Conservation (phyloP, 257 asterid genomes). For the Echites panduratus region DNA sequence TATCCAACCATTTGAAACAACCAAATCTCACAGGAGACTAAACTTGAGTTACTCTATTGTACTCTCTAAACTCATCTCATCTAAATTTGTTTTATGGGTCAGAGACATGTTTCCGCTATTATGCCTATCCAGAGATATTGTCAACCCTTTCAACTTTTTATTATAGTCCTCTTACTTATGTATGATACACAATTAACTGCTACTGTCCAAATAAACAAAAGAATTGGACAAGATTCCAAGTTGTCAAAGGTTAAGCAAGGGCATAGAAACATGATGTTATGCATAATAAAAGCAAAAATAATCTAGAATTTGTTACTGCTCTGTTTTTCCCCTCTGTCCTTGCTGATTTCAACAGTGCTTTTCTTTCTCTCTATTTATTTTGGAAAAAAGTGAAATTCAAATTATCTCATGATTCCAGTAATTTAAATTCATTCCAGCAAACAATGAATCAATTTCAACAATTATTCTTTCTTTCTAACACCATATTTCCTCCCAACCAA, state of each 20-base stretch:
- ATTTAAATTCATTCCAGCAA: not conserved
- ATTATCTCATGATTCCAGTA: too few relatives aligned
- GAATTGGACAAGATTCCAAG: not conserved
- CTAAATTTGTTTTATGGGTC: not conserved
- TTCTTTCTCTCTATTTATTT: not conserved
- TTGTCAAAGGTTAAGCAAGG: not conserved
- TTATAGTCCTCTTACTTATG: not conserved
- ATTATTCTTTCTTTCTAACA: not conserved
- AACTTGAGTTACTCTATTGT: too few relatives aligned
- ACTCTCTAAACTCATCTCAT: too few relatives aligned
- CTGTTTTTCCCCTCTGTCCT: not conserved
- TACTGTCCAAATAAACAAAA: not conserved
- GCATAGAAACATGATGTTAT: not conserved
- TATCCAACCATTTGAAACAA: not conserved
- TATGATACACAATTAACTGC: not conserved
- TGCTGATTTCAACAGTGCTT: not conserved
- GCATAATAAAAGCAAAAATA: not conserved
- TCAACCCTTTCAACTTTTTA: not conserved
- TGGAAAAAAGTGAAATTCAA: too few relatives aligned
- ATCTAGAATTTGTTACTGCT: not conserved
- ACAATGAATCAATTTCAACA: not conserved
- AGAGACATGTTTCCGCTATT: not conserved
- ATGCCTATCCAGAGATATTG: not conserved
- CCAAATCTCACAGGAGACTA: too few relatives aligned
- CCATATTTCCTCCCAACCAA: not conserved